These are phyloP conservation scores for Naganishia randhawae DNA, from an alignment of 768 basidiomycete genomes.

Conservation along the genomic window DNA sequence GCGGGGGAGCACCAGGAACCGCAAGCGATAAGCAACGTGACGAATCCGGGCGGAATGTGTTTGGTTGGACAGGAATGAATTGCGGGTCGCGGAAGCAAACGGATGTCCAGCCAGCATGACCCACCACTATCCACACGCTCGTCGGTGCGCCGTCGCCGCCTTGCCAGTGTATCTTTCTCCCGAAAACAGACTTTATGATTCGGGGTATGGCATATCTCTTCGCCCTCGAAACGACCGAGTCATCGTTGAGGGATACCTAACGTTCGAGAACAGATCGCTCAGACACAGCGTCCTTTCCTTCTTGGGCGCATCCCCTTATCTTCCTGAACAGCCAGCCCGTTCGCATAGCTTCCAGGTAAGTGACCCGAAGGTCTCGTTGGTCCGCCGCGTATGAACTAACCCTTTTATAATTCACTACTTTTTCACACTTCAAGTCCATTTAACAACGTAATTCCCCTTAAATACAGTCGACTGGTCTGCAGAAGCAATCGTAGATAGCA, in stretches of 20 bases:
- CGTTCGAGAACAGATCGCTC: neutral
- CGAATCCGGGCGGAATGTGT: neutral
- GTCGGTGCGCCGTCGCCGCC: neutral
- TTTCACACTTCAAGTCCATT: neutral
- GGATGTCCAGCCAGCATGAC: neutral
- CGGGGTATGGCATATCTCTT: neutral
- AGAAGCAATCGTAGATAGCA: neutral
- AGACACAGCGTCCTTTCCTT: neutral
- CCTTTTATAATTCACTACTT: neutral
- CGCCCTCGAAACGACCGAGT: too few relatives aligned
- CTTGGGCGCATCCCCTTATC: neutral
- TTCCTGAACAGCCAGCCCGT: neutral
- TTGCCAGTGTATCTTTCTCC: slow-evolving; percentile 13
- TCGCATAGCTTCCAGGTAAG: neutral
- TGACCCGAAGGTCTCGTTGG: neutral
- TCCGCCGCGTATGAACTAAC: neutral
- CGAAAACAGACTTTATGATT: neutral
- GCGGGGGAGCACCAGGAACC: too few relatives aligned
- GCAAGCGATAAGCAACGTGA: too few relatives aligned
- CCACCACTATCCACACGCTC: neutral
- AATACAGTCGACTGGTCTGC: neutral
- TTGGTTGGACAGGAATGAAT: slow-evolving; percentile 4
- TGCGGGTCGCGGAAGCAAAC: slow-evolving; percentile 12
- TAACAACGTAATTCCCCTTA: neutral
- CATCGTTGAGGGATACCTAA: neutral